Conservation (phyloP, 495 filamentous ascomycete species). For the Rhypophila decipiens region DNA sequence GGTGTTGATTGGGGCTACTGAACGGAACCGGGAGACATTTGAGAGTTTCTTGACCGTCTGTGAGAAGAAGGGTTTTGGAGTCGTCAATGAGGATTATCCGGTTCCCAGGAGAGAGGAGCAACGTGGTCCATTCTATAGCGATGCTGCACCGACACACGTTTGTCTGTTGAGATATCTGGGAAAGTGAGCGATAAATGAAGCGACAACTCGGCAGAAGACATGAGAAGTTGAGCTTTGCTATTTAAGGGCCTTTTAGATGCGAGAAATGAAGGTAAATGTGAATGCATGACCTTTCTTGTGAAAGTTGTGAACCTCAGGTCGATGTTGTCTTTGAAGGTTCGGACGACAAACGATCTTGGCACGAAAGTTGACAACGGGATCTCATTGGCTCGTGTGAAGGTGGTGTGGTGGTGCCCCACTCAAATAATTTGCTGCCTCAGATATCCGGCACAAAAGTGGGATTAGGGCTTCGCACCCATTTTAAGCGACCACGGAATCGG, state of each 20-base stretch:
- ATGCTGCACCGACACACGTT: constrained; percentile 36
- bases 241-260: too few species aligned
- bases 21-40: constrained; percentile 42
- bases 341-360: too few species aligned
- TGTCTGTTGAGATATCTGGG: constrained; percentile 24
- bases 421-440: constrained; percentile 5
- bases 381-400: too few species aligned
- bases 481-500: constrained; percentile 14
- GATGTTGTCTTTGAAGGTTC: too few species aligned
- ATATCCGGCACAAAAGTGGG: constrained; percentile 6
- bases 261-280: too few species aligned
- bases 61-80: constrained; percentile 20
- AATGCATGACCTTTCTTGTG: too few species aligned
- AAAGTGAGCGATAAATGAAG: neutral
- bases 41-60: constrained; percentile 34
- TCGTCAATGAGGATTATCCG: constrained; percentile 29
- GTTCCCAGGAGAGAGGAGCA: constrained; percentile 30
- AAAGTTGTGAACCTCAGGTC: too few species aligned
- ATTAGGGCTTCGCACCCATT: constrained; percentile 29
- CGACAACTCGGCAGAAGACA: too few species aligned
- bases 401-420: too few species aligned
- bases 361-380: too few species aligned
- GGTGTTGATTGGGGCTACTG: constrained; percentile 42
- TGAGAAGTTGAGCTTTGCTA: too few species aligned
- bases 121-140: constrained; percentile 43